These are phyloP conservation scores for Dinochytrium kinnereticum DNA, from an alignment of 371 early-diverging fungal genomes.

Conservation along the genomic window DNA sequence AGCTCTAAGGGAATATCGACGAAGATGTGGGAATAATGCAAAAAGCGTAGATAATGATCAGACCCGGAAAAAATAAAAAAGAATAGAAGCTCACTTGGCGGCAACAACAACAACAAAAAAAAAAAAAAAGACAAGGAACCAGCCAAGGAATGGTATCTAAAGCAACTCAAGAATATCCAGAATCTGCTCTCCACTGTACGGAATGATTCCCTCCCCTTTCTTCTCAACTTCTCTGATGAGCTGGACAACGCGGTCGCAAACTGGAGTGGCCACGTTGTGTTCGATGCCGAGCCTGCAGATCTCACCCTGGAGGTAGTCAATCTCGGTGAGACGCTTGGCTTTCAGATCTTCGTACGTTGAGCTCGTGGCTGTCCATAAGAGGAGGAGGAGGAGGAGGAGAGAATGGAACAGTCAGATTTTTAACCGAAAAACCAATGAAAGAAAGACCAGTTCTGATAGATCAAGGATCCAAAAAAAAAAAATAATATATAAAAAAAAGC, in stretches of 20 bases:
- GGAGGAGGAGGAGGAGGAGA: too few relatives aligned
- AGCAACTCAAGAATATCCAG: constrained; percentile 31
- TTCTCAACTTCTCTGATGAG: constrained; percentile 32
- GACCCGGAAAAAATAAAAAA: too few relatives aligned
- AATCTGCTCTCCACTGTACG: constrained; percentile 37
- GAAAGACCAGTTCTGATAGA: too few relatives aligned
- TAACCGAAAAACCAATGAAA: too few relatives aligned
- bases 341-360: constrained; percentile 49
- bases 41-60: too few relatives aligned
- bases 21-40: too few relatives aligned
- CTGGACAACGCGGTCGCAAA: constrained; percentile 36
- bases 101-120: too few relatives aligned
- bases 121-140: too few relatives aligned
- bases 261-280: constrained; percentile 35
- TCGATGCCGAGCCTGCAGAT: constrained; percentile 35
- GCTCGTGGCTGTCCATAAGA: constrained; percentile 31
- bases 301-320: constrained; percentile 48
- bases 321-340: constrained; percentile 41
- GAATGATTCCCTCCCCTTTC: constrained; percentile 22
- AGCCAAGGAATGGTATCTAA: too few relatives aligned
- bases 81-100: too few relatives aligned
- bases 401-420: too few relatives aligned
- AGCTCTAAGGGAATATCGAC: too few relatives aligned
- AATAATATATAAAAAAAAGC: background rate
- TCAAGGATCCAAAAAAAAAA: background rate